Base-by-base conservation (phyloP, 805 yeast genomes). In the Suhomyces pyralidae region DNA sequence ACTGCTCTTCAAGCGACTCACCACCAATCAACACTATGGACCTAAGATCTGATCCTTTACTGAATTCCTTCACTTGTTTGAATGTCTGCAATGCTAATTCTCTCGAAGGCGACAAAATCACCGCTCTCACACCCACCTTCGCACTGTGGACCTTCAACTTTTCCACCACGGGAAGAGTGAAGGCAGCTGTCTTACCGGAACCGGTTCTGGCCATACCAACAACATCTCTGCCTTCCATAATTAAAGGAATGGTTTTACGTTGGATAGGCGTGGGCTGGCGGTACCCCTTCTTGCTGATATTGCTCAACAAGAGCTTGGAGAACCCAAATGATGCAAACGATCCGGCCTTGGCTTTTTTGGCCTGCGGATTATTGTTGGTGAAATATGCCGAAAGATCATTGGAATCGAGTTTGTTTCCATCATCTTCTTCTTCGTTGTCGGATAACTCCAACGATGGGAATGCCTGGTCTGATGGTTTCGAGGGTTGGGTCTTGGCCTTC, bases 191-290 rank as follows among this genome's bases (percentile, higher is more conserved):
- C 67, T 94, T 94, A 78, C 99, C 99, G 24, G 97, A 89, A 63
- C 99, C 99, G 0, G 99, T 94, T 65, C 99, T 81, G 14, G 99
- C 99, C 99, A 94, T 94, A 66, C 97, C 99, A 14, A 94, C 99
- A 42, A 94, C 96, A 71, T 94, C 99, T 64, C 96, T 80, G 51
- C 84, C 87, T 46, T 88, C 90, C 74, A 94, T 75, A 54, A 94
- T 85, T 51, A 91, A 76, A 0, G 99, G 99, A 53, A 94, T 89
- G 2, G 99, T 86, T 66, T 93, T 94, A 58, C 99, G 80, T 73
- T 94, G 99, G 68, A 94, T 94, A 1, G 99, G 99, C 0, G 99
- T 94, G 12, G 99, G 99, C 59, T 88, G 94, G 59, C 83, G 86
- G 73, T 84, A 94, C 0, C 99, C 99, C 65, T 90, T 92, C 55